These are phyloP conservation scores for Backusella liffmaniae DNA, from an alignment of 192 early-diverging fungal species.

Conservation along the genomic window DNA sequence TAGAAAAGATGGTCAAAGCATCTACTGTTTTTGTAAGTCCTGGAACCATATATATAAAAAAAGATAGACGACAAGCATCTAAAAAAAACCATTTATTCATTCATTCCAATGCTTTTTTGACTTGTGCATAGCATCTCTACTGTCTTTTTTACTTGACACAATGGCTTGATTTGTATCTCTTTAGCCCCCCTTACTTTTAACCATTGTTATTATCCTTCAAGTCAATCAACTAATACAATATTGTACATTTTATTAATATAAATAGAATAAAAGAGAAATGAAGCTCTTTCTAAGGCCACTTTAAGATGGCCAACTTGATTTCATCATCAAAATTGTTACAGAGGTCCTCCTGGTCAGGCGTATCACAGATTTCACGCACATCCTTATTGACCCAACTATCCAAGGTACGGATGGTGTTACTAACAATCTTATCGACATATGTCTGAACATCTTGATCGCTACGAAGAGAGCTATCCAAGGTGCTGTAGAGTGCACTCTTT, in stretches of 20 bases:
- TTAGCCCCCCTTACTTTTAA: background rate
- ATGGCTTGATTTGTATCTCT: background rate
- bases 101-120: background rate
- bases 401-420: conserved; percentile 16
- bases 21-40: background rate
- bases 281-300: conserved; percentile 31
- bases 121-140: background rate
- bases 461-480: conserved; percentile 19
- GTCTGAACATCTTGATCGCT: conserved; percentile 19
- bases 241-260: conserved; percentile 2
- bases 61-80: background rate
- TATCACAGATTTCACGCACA: conserved; percentile 27
- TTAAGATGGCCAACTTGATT: conserved; percentile 33
- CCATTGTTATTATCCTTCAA: background rate
- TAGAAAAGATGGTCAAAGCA: conserved; percentile 3
- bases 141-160: background rate
- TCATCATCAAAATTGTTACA: conserved; percentile 36
- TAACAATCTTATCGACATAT: conserved; percentile 18
- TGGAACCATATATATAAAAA: background rate
- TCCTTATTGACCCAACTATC: conserved; percentile 23
- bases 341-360: conserved; percentile 7
- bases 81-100: background rate
- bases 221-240: background rate
- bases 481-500: conserved; percentile 17
- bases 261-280: background rate